Conservation (phyloP, 1,284 basidiomycete species). For the Ustilago shanxiensis region DNA sequence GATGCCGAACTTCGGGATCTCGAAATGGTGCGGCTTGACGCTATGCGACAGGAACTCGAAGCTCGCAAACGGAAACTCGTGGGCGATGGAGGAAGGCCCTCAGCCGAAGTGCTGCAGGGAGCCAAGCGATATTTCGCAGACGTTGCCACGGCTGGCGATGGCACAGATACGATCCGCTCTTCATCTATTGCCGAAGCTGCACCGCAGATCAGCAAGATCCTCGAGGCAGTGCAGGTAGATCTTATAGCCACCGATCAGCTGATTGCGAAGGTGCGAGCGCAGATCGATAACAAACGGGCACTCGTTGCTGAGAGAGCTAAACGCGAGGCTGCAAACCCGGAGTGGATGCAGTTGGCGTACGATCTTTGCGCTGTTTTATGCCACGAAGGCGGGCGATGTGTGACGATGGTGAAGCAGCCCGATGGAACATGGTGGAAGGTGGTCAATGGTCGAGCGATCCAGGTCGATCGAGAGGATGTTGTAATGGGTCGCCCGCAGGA, state of each 20-base stretch:
- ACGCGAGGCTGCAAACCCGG: slow-evolving; percentile 35
- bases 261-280: slow-evolving; percentile 24
- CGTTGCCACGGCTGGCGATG: slow-evolving; percentile 13
- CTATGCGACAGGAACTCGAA: slow-evolving; percentile 31
- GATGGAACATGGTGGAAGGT: slow-evolving; percentile 43
- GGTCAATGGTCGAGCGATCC: slow-evolving; percentile 7
- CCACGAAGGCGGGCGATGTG: slow-evolving; percentile 24
- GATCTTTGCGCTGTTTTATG: slow-evolving; percentile 42
- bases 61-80: slow-evolving; percentile 32
- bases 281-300: slow-evolving; percentile 33
- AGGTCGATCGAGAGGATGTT: slow-evolving; percentile 30
- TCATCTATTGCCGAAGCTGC: slow-evolving; percentile 34
- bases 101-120: slow-evolving; percentile 25
- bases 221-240: slow-evolving; percentile 27
- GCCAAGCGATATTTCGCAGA: slow-evolving; percentile 44
- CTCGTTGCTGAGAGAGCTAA: slow-evolving; percentile 26
- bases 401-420: slow-evolving; percentile 37
- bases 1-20: slow-evolving; percentile 37
- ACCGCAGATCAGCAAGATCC: slow-evolving; percentile 33
- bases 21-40: slow-evolving; percentile 28
- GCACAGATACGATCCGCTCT: slow-evolving; percentile 24
- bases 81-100: slow-evolving; percentile 22
- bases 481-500: slow-evolving; percentile 32
- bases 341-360: slow-evolving; percentile 47
- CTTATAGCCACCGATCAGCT: slow-evolving; percentile 27